A percentile compares a stretch with the other conserved stretches of the same genome.
Evolutionary conservation across 257 asterid species (phyloP).

Genomic region (Leptodermis oblonga): DNA sequence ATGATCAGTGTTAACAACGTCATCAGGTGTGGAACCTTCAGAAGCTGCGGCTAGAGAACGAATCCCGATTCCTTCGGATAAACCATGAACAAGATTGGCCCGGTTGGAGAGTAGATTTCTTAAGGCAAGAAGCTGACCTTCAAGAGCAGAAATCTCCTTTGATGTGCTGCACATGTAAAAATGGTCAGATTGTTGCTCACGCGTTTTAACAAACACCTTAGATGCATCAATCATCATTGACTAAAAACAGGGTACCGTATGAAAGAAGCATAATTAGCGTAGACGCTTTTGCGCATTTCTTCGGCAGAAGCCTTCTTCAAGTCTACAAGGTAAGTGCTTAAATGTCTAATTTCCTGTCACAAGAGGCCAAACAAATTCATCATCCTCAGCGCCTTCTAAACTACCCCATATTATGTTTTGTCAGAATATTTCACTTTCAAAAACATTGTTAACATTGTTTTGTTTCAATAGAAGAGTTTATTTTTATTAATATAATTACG

Average conservation of each 20-base stretch:
- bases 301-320: constrained; percentile 94
- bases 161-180: constrained; percentile 60
- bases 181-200: constrained; percentile 17
- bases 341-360: constrained; percentile 76
- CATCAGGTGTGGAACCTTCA: constrained; percentile 31
- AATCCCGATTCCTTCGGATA: constrained; percentile 68
- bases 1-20: constrained; percentile 23
- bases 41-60: constrained; percentile 47
- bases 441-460: no score
- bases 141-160: constrained; percentile 85
- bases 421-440: no score
- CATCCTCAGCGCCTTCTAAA: neutral
- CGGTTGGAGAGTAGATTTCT: constrained; percentile 66
- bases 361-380: neutral
- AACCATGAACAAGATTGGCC: constrained; percentile 58
- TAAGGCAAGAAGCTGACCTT: constrained; percentile 82
- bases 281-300: constrained; percentile 90
- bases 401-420: neutral
- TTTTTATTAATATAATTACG: no score
- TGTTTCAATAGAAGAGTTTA: no score
- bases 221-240: constrained; percentile 12
- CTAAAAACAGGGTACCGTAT: constrained; percentile 50
- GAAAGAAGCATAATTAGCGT: constrained; percentile 82
- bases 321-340: constrained; percentile 63
- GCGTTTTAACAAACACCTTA: constrained; percentile 16